A percentile compares a stretch with the other conserved stretches of the same genome.
phyloP scores from a whole-genome alignment of 176 grass and related monocot genomes.

The Calamus simplicifolius region DNA sequence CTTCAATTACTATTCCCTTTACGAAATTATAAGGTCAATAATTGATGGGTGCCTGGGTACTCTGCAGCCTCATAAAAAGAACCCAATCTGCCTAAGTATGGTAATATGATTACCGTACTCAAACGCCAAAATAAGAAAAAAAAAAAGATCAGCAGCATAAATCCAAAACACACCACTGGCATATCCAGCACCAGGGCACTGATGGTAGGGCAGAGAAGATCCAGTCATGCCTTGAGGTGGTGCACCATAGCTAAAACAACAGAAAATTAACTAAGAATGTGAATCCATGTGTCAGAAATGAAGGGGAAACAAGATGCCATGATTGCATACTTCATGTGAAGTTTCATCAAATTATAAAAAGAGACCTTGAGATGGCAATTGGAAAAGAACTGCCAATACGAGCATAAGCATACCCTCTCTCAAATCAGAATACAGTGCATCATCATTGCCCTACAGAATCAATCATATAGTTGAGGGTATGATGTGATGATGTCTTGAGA shows the following conservation, averaged over 20 bases:
- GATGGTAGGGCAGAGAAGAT: conserved; percentile 20
- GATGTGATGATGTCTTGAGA: neutral
- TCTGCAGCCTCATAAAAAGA: conserved; percentile 8
- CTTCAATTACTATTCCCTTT: neutral
- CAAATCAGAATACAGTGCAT: conserved; percentile 17
- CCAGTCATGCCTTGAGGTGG: neutral
- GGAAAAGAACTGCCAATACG: conserved; percentile 27
- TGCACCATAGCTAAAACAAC: conserved; percentile 14
- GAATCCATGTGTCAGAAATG: too few relatives aligned
- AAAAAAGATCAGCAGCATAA: neutral
- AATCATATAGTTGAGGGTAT: neutral
- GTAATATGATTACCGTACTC: too few relatives aligned
- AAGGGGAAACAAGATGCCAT: too few relatives aligned
- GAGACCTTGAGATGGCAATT: conserved; percentile 19
- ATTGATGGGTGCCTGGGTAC: conserved; percentile 8
- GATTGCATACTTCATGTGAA: neutral
- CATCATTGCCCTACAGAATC: conserved; percentile 21
- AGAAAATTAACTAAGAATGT: neutral
- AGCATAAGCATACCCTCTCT: conserved; percentile 23
- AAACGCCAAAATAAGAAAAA: too few relatives aligned
- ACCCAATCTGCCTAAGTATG: neutral
- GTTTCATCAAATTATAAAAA: conserved; percentile 6
- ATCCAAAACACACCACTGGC: conserved; percentile 3
- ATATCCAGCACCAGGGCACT: conserved; percentile 6
- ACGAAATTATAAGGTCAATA: neutral